Conservation (phyloP, 768 basidiomycete genomes). For the Panaeolus cyanescens region DNA sequence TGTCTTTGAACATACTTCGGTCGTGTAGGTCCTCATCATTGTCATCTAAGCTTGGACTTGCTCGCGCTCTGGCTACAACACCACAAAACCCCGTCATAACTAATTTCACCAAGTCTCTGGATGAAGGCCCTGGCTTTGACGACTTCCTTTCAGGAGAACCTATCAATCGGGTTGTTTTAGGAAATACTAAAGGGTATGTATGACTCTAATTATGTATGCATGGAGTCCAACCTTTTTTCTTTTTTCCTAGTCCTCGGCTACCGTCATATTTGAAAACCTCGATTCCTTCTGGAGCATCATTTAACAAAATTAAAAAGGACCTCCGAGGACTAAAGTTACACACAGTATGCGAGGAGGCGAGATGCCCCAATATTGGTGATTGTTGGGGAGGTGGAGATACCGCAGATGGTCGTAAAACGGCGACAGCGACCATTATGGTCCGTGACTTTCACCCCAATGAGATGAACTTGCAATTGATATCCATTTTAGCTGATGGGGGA, state of each 20-base stretch:
- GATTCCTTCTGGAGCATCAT: constrained; percentile 88
- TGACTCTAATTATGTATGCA: not conserved
- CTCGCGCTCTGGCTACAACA: not conserved
- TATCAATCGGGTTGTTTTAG: constrained; percentile 65
- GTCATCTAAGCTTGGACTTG: not conserved
- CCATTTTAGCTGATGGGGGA: constrained; percentile 89
- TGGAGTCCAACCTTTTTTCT: constrained; percentile 5
- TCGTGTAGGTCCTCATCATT: not conserved
- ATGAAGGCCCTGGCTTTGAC: constrained; percentile 71
- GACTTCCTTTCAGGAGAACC: constrained; percentile 75
- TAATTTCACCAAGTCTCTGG: constrained; percentile 54
- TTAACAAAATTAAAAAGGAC: constrained; percentile 93
- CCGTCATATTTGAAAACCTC: constrained; percentile 89
- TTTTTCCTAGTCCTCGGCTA: constrained; percentile 69
- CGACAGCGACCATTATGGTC: constrained; percentile 99
- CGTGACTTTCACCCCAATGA: constrained; percentile 5
- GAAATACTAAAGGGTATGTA: constrained; percentile 67
- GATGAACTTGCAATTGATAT: not conserved
- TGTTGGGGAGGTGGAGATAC: constrained; percentile 94
- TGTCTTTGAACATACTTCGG: not conserved
- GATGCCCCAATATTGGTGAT: constrained; percentile 99
- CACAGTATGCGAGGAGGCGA: constrained; percentile 98
- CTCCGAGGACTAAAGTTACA: constrained; percentile 88
- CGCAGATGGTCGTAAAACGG: constrained; percentile 74
- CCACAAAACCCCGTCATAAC: constrained; percentile 8